A percentile compares a stretch with the other conserved stretches of the same genome.
These are phyloP conservation scores for Pythium oligandrum DNA, from an alignment of 352 stramenopile genomes.

Conservation along the genomic window DNA sequence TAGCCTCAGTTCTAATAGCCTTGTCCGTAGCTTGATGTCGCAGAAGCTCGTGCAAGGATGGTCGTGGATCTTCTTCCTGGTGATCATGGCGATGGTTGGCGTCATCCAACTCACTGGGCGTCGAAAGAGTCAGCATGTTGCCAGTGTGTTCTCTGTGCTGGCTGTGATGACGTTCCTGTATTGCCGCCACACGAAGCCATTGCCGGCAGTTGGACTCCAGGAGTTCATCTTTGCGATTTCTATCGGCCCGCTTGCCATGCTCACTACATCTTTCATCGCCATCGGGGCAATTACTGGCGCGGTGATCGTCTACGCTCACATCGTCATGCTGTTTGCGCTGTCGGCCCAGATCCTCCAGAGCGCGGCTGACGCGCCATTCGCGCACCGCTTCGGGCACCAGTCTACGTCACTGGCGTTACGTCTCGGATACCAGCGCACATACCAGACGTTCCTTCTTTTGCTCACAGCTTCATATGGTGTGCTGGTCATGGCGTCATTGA, in stretches of 20 bases:
- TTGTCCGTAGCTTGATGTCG: slow-evolving; percentile 43
- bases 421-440: slow-evolving; percentile 55
- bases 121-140: slow-evolving; percentile 27
- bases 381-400: slow-evolving; percentile 38
- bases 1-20: too few relatives aligned
- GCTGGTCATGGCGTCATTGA: slow-evolving; percentile 38
- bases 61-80: slow-evolving; percentile 49
- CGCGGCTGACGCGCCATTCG: slow-evolving; percentile 67
- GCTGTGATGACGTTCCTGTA: slow-evolving; percentile 47
- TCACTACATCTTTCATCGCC: slow-evolving; percentile 44
- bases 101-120: slow-evolving; percentile 32
- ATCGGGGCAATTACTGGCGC: slow-evolving; percentile 31
- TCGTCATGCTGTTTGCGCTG: slow-evolving; percentile 55
- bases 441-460: slow-evolving; percentile 59
- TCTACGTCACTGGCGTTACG: slow-evolving; percentile 47
- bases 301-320: slow-evolving; percentile 46
- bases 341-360: slow-evolving; percentile 46
- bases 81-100: slow-evolving; percentile 36
- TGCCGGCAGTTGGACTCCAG: slow-evolving; percentile 39
- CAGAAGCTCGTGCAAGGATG: slow-evolving; percentile 68
- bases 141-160: slow-evolving; percentile 24
- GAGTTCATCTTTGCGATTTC: slow-evolving; percentile 45
- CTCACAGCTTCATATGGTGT: slow-evolving; percentile 54
- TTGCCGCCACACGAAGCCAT: slow-evolving; percentile 30
- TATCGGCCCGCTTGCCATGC: slow-evolving; percentile 53